These are phyloP conservation scores for Vigna angularis DNA, from an alignment of 306 rosid genomes.

Conservation along the genomic window DNA sequence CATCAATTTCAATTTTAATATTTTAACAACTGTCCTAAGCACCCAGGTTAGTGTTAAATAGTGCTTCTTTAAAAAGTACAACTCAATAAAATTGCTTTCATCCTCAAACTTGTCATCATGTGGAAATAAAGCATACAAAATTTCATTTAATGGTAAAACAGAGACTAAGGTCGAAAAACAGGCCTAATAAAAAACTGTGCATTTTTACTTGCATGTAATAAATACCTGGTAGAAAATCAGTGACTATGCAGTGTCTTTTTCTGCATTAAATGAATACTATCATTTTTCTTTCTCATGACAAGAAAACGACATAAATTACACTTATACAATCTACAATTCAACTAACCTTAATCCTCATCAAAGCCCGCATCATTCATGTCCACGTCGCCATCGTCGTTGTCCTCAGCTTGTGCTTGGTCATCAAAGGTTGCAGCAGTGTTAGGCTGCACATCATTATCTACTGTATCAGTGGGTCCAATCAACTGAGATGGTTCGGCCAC, in stretches of 20 bases:
- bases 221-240: too few relatives aligned
- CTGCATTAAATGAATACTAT: not conserved
- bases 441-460: not conserved
- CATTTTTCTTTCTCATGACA: not conserved
- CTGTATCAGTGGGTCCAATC: not conserved
- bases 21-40: not conserved
- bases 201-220: not conserved
- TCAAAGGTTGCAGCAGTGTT: slow-evolving; percentile 25
- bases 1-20: not conserved
- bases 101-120: not conserved
- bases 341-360: slow-evolving; percentile 43
- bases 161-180: not conserved
- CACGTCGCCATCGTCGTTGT: slow-evolving; percentile 42
- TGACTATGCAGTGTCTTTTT: not conserved
- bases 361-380: slow-evolving; percentile 41
- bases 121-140: not conserved
- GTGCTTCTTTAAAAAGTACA: not conserved
- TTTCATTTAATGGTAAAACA: not conserved
- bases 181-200: not conserved
- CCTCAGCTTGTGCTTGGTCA: slow-evolving; percentile 46
- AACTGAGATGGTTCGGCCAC: slow-evolving; percentile 24
- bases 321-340: slow-evolving; percentile 28
- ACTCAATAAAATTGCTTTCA: not conserved
- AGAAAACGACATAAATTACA: not conserved
- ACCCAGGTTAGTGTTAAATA: not conserved